These are phyloP conservation scores for Vigna reflexopilosa DNA, from an alignment of 306 rosid genomes.

Conservation along the genomic window DNA sequence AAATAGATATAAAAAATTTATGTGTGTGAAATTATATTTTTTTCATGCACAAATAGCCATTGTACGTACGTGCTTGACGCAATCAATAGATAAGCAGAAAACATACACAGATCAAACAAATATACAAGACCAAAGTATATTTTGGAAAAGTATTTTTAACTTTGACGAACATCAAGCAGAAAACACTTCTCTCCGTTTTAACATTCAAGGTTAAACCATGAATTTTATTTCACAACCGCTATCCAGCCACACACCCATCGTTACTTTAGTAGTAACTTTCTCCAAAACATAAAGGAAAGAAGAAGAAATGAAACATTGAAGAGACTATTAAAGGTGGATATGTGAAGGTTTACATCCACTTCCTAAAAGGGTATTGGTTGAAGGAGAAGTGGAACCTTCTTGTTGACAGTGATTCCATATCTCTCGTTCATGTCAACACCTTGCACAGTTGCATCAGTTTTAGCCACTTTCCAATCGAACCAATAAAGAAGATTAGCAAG, in stretches of 20 bases:
- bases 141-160: not conserved
- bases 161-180: not conserved
- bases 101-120: too few species aligned
- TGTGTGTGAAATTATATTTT: too few species aligned
- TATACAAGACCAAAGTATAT: too few species aligned
- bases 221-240: not conserved
- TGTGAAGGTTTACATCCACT: not conserved
- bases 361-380: not conserved
- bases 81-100: too few species aligned
- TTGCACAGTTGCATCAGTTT: not conserved
- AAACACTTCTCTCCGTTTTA: too few species aligned
- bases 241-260: not conserved
- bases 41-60: too few species aligned
- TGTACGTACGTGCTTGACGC: too few species aligned
- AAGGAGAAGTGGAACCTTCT: slow-evolving; percentile 35
- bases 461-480: slow-evolving; percentile 43
- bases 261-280: not conserved
- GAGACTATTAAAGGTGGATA: not conserved
- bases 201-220: too few species aligned
- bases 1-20: too few species aligned
- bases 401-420: slow-evolving; percentile 10
- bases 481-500: slow-evolving; percentile 50
- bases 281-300: not conserved
- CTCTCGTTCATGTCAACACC: slow-evolving; percentile 34
- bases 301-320: not conserved